Percentiles rank a stretch among this genome's conserved stretches.
Conservation (phyloP, 2,329 filamentous ascomycete species). For the Delphinella strobiligena region DNA sequence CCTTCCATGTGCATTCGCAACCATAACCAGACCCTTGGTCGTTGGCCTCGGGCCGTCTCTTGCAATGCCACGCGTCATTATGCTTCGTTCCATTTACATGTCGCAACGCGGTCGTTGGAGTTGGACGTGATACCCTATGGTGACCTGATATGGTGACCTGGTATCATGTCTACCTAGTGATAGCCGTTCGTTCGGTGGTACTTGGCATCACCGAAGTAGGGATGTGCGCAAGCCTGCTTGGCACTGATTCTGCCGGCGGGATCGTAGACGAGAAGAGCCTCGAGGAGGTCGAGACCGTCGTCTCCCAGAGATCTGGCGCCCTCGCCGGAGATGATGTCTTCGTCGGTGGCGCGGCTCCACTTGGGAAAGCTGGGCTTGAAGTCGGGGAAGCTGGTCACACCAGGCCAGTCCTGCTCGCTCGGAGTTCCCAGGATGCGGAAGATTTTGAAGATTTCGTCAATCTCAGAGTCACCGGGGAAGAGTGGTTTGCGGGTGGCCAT, state of each 20-base stretch:
- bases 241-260: slow-evolving; percentile 78
- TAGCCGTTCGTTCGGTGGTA: slow-evolving; percentile 14
- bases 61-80: background rate
- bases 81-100: background rate
- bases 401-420: slow-evolving; percentile 71
- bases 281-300: slow-evolving; percentile 54
- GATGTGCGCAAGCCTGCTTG: slow-evolving; percentile 74
- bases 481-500: slow-evolving; percentile 92
- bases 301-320: slow-evolving; percentile 49
- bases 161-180: too few relatives aligned
- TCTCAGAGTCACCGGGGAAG: slow-evolving; percentile 86
- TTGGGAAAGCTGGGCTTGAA: slow-evolving; percentile 89
- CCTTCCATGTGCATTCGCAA: background rate
- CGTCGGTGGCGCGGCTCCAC: slow-evolving; percentile 62
- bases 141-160: too few relatives aligned
- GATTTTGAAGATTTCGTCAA: slow-evolving; percentile 90
- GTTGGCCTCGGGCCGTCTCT: too few relatives aligned
- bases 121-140: too few relatives aligned
- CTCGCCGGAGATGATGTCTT: slow-evolving; percentile 51
- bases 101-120: too few relatives aligned
- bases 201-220: slow-evolving; percentile 50
- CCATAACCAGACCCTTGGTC: background rate
- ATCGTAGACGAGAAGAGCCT: slow-evolving; percentile 71
- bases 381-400: slow-evolving; percentile 87
- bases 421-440: slow-evolving; percentile 77